A percentile compares a stretch with the other conserved stretches of the same genome.
These are phyloP conservation scores for Suhomyces faveliae DNA, from an alignment of 805 yeast species.

Conservation along the genomic window DNA sequence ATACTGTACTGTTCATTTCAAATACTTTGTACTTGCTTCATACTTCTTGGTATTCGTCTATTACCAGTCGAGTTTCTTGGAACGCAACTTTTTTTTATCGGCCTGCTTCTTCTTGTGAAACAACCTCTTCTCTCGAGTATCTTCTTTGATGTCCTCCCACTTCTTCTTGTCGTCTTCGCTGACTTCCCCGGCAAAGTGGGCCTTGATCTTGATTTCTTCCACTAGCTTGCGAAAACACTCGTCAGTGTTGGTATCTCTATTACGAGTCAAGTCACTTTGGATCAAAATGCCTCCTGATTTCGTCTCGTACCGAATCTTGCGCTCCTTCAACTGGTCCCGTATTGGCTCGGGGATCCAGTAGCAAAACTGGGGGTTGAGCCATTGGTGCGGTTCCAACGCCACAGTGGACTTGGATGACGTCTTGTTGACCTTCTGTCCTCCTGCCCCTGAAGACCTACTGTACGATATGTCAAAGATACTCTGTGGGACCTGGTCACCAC, in stretches of 20 bases:
- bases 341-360: slow-evolving; percentile 62
- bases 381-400: slow-evolving; percentile 39
- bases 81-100: slow-evolving; percentile 38
- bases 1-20: not conserved
- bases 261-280: slow-evolving; percentile 59
- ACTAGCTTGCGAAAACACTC: slow-evolving; percentile 62
- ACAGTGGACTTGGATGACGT: slow-evolving; percentile 66
- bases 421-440: slow-evolving; percentile 86
- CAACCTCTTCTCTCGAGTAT: slow-evolving; percentile 31
- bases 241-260: slow-evolving; percentile 54
- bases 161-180: slow-evolving; percentile 45
- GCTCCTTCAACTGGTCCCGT: slow-evolving; percentile 37
- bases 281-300: slow-evolving; percentile 55
- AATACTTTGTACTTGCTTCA: too few relatives aligned
- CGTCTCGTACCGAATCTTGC: slow-evolving; percentile 52
- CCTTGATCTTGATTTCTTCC: slow-evolving; percentile 46
- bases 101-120: slow-evolving; percentile 35
- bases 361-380: slow-evolving; percentile 41
- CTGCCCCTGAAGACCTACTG: slow-evolving; percentile 75
- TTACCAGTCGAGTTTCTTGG: slow-evolving; percentile 32
- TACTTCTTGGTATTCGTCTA: too few relatives aligned
- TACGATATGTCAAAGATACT: slow-evolving; percentile 44
- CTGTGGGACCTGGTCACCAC: slow-evolving; percentile 41
- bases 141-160: slow-evolving; percentile 47
- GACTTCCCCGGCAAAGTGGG: slow-evolving; percentile 48